These are phyloP conservation scores for Kalanchoe fedtschenkoi DNA, from an alignment of 164 flowering plant genomes.

Conservation along the genomic window DNA sequence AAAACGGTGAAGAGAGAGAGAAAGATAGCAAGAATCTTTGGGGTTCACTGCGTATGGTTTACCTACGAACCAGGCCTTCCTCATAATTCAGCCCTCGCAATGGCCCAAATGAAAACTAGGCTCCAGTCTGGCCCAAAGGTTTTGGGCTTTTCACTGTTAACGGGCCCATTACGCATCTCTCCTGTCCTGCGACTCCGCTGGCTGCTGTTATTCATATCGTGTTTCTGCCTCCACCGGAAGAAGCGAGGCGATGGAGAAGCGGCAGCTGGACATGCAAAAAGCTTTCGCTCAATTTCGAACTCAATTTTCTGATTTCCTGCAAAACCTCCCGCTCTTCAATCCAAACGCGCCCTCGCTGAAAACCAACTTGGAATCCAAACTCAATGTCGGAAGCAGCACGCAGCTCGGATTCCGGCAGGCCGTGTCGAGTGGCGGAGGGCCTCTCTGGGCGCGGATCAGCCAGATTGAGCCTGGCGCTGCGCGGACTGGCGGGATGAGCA, in stretches of 20 bases:
- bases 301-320: slow-evolving; percentile 27
- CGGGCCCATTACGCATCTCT: too few species aligned
- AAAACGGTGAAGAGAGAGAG: too few species aligned
- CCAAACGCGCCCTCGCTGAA: slow-evolving; percentile 17
- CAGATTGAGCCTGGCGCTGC: not conserved
- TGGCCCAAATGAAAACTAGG: too few species aligned
- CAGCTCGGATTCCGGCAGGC: slow-evolving; percentile 12
- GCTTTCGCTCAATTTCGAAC: slow-evolving; percentile 25
- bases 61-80: too few species aligned
- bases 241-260: not conserved
- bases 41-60: too few species aligned
- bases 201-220: too few species aligned
- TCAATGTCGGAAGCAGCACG: slow-evolving; percentile 21
- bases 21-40: too few species aligned
- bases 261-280: not conserved
- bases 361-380: slow-evolving; percentile 20
- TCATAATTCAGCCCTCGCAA: too few species aligned
- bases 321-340: slow-evolving; percentile 16
- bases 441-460: slow-evolving; percentile 31
- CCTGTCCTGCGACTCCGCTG: too few species aligned
- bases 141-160: too few species aligned
- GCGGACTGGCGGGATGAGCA: slow-evolving; percentile 18
- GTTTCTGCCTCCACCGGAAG: too few species aligned
- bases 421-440: slow-evolving; percentile 3
- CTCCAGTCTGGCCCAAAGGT: too few species aligned